A percentile compares a stretch with the other conserved stretches of the same genome.
Conservation (phyloP, 768 basidiomycete genomes). For the Boletus tylopilopsis region DNA sequence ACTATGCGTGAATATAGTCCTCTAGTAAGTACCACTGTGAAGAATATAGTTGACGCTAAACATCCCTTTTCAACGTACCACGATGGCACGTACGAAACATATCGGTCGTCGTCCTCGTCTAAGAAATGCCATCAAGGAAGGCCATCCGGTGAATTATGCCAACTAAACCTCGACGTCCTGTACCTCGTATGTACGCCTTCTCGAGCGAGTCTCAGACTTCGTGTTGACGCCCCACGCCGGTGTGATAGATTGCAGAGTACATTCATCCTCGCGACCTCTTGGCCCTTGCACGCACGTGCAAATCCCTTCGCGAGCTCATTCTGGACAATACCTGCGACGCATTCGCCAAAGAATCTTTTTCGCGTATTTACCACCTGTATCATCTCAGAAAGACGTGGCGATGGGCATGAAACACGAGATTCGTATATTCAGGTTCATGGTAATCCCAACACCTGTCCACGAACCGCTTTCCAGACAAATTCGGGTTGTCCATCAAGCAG, state of each 20-base stretch:
- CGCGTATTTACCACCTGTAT: constrained; percentile 4
- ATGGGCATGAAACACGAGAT: too few species aligned
- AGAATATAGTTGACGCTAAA: too few species aligned
- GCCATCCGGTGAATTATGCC: background rate
- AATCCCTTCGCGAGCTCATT: constrained; percentile 18
- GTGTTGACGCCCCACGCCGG: background rate
- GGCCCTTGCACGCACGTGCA: constrained; percentile 3
- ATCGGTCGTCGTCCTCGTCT: too few species aligned
- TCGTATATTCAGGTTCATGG: too few species aligned
- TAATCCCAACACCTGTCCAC: too few species aligned
- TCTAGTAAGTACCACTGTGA: too few species aligned
- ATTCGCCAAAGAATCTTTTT: constrained; percentile 29
- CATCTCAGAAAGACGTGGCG: too few species aligned
- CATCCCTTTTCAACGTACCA: too few species aligned
- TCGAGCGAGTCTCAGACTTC: background rate
- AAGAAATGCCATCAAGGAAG: background rate
- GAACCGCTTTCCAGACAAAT: background rate
- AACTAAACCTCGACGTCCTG: background rate
- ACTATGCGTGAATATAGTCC: too few species aligned
- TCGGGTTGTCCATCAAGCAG: constrained; percentile 5
- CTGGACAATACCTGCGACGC: constrained; percentile 28
- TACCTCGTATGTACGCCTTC: background rate
- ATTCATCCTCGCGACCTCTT: constrained; percentile 1
- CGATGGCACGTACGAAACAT: too few species aligned
- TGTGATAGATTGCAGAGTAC: background rate